These are phyloP conservation scores for Bipolaris victoriae DNA, from an alignment of 2,329 filamentous ascomycete species.

Conservation along the genomic window DNA sequence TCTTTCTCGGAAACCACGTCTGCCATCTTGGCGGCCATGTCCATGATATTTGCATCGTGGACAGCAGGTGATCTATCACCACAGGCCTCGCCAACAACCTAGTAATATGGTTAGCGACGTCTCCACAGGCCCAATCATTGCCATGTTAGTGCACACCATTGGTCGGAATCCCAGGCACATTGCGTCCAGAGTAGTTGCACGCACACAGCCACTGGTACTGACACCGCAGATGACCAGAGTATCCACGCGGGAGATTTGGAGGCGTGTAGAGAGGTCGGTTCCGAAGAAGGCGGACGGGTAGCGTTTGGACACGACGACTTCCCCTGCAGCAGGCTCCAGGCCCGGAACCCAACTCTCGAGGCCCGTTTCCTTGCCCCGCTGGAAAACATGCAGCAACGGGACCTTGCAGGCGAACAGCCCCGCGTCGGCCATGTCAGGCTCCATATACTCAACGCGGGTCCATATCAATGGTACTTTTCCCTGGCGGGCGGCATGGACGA, in stretches of 20 bases:
- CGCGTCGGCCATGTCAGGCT: slow-evolving; percentile 55
- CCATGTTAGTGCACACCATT: slow-evolving; percentile 46
- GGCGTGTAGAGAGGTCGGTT: slow-evolving; percentile 52
- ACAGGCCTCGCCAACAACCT: slow-evolving; percentile 54
- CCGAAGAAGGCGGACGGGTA: slow-evolving; percentile 56
- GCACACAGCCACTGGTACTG: slow-evolving; percentile 56
- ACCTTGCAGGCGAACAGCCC: slow-evolving; percentile 54
- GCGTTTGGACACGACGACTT: slow-evolving; percentile 52
- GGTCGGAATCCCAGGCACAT: slow-evolving; percentile 55
- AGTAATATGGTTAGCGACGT: slow-evolving; percentile 17
- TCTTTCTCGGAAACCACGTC: slow-evolving; percentile 54
- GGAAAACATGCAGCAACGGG: slow-evolving; percentile 52
- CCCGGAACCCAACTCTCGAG: slow-evolving; percentile 50
- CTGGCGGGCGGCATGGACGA: slow-evolving; percentile 52
- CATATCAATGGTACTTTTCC: slow-evolving; percentile 52
- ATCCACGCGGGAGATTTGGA: slow-evolving; percentile 50
- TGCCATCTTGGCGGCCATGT: slow-evolving; percentile 56
- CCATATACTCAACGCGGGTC: slow-evolving; percentile 53
- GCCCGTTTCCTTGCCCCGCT: slow-evolving; percentile 49
- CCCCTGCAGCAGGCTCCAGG: slow-evolving; percentile 46
- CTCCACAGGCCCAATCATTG: slow-evolving; percentile 12
- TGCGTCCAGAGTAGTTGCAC: slow-evolving; percentile 54
- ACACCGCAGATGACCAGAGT: slow-evolving; percentile 57
- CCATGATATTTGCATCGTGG: slow-evolving; percentile 55
- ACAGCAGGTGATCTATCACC: slow-evolving; percentile 55